Evolutionary conservation across 495 filamentous ascomycete genomes (phyloP), one percentile per base, ranked within the genome.

Genomic region (Podospora fimiseda): DNA sequence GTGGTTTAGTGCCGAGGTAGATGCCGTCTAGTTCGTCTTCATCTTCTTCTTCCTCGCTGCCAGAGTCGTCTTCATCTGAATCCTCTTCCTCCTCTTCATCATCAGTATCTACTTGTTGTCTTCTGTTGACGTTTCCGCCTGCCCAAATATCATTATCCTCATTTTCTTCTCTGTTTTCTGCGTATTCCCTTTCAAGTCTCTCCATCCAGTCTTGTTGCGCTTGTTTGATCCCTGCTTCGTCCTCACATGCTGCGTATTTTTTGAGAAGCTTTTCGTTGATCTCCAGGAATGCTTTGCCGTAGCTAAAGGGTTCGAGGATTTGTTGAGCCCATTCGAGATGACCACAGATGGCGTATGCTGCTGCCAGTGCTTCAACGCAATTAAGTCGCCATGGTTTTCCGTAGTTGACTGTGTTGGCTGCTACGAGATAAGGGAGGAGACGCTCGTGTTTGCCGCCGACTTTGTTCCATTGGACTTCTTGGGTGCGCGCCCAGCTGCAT

Each of bases 371-470:
- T 71, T 98, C 93, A 41, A 87, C 93, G 59, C 93, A 98, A 69
- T 98, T 98, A 38, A 98, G 68, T 49, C 90, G 77, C 86, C 89
- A 93, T 15, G 93, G 93, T 60, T 89, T 86, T 13, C 93, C 93
- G 70, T 97, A 98, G 72, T 98, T 98, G 63, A 96, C 93, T 2
- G 87, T 86, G 64, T 98, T 98, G 40, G 93, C 94, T 15, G 93
- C 93, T 48, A 98, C 89, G 11, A 98, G 82, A 65, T 98, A 98
- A 0, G 93, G 93, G 20, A 98, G 78, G 74, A 96, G 68, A 53
- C 92, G 76, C 74, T 97, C 92, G 66, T 89, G 92, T 70, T 88
- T 91, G n/a, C 93, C 93, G 24, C 94, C 93, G 51, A 97, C 94
- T 53, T 88, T 86, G 14, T 74, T 72, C 81, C 89, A 97, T 24